Evolutionary conservation across 1,284 basidiomycete genomes (phyloP), one percentile per base, ranked within the genome.

Genomic region (Paramarasmius palmivorus): DNA sequence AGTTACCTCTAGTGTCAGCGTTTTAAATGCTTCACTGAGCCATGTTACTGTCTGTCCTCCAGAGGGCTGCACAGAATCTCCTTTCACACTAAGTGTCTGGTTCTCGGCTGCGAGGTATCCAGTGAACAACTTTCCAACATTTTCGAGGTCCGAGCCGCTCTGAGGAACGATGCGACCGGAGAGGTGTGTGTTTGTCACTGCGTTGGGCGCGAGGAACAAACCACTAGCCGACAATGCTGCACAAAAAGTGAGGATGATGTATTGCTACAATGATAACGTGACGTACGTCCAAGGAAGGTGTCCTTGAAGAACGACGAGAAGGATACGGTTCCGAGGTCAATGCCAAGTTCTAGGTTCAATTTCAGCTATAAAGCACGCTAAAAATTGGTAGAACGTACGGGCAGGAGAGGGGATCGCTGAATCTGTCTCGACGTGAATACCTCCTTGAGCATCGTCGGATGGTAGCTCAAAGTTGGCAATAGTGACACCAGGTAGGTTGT

Each of bases 391-490:
- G 5, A 9, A 81, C 83, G 34, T 53, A 84, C 84, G 83, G 60
- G 84, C 74, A 53, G 81, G 76, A 17, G 86, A 90, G 1, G 87
- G 86, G 58, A 92, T 91, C 9, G 69, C 54, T 0, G 86, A 77
- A 63, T 84, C 83, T 3, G 87, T 86, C 56, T 82, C 80, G 53
- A 92, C 84, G 54, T 82, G 80, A 57, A 92, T 88, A 36, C 88
- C 84, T 56, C 88, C 86, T 40, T 77, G 78, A 41, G 82, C 76
- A 64, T 87, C 80, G 60, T 88, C 81, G 10, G 76, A 77, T 1
- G 85, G 84, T 40, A 88, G 72, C 62, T 81, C 66, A 73, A 92
- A 91, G 69, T 88, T 84, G 60, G 74, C 80, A 62, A 90, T 87
- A 1, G 81, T 83, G 37, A 88, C 82, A 9, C 85, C 85, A 14